Percentiles rank a stretch among this genome's conserved stretches.
phyloP scores from a whole-genome alignment of 2,329 filamentous ascomycete species.

The Colletotrichum coccodes region DNA sequence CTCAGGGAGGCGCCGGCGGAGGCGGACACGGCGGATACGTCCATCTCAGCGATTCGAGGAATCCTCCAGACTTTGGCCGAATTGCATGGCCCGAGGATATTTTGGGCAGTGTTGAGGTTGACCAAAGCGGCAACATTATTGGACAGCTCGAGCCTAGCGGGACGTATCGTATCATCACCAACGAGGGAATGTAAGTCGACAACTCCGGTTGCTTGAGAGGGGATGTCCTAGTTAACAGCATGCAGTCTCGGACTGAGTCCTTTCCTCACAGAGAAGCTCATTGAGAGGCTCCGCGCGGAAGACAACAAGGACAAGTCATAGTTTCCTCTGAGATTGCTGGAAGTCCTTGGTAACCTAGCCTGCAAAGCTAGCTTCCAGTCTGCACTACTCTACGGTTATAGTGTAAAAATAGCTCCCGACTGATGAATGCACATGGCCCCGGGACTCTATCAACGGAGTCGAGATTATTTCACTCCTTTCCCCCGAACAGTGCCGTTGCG shows the following conservation, averaged over 20 bases:
- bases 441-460: not conserved
- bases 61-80: slow-evolving; percentile 73
- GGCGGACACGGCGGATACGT: slow-evolving; percentile 70
- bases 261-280: slow-evolving; percentile 63
- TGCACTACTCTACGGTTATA: not conserved
- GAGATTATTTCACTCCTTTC: not conserved
- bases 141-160: slow-evolving; percentile 69
- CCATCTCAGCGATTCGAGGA: slow-evolving; percentile 72
- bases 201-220: not conserved
- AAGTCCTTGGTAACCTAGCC: no score
- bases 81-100: slow-evolving; percentile 79
- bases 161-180: slow-evolving; percentile 72
- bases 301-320: slow-evolving; percentile 48
- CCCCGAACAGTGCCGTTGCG: not conserved
- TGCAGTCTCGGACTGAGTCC: slow-evolving; percentile 63
- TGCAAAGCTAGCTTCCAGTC: not conserved
- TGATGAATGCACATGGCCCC: not conserved
- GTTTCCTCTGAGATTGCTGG: not conserved
- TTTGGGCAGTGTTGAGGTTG: slow-evolving; percentile 73
- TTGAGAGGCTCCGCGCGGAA: slow-evolving; percentile 62
- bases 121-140: slow-evolving; percentile 65
- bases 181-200: slow-evolving; percentile 72
- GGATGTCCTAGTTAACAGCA: slow-evolving; percentile 35
- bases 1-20: slow-evolving; percentile 71
- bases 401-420: not conserved